phyloP scores from a whole-genome alignment of 352 stramenopile species.

The Phytopythium chamaehyphon region DNA sequence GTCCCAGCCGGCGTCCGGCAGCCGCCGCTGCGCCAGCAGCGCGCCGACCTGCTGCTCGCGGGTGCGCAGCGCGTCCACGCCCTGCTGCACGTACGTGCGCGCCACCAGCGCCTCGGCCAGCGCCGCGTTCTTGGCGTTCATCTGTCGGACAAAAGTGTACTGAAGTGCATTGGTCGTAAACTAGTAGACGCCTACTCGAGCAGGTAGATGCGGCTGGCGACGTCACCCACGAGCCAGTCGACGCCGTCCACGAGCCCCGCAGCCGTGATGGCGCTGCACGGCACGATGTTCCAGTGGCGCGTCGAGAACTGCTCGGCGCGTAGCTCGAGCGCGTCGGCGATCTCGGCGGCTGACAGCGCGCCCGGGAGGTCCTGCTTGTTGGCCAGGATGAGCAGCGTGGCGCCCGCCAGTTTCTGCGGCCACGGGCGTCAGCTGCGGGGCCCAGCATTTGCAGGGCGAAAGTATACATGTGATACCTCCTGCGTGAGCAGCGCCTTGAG shows the following conservation, averaged over 20 bases:
- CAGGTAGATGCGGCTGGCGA: conserved; percentile 95
- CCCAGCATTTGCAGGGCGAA: no score
- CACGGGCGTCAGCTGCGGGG: background rate
- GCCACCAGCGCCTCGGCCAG: conserved; percentile 60
- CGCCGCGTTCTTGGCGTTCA: conserved; percentile 44
- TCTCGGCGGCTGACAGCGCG: conserved; percentile 88
- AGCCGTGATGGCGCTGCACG: conserved; percentile 96
- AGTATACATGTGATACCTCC: no score
- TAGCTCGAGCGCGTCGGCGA: conserved; percentile 88
- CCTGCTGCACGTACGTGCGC: conserved; percentile 75
- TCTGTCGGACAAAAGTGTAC: conserved; percentile 8
- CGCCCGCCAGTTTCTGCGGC: conserved; percentile 94
- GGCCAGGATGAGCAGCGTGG: conserved; percentile 98
- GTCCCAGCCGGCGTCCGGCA: conserved; percentile 89
- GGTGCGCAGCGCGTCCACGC: conserved; percentile 52
- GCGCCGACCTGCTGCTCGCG: conserved; percentile 66
- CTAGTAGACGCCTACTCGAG: conserved; percentile 50
- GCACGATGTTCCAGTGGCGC: conserved; percentile 90
- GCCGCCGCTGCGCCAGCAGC: conserved; percentile 78
- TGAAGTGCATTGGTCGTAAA: background rate
- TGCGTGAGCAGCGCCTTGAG: conserved; percentile 84
- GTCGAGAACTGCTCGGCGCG: conserved; percentile 78
- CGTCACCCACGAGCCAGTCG: conserved; percentile 97
- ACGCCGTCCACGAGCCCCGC: conserved; percentile 95
- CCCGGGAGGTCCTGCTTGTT: conserved; percentile 99